Evolutionary conservation across 805 yeast genomes (phyloP), one percentile per base, ranked within the genome.

Genomic region (Ogataea zsoltii): DNA sequence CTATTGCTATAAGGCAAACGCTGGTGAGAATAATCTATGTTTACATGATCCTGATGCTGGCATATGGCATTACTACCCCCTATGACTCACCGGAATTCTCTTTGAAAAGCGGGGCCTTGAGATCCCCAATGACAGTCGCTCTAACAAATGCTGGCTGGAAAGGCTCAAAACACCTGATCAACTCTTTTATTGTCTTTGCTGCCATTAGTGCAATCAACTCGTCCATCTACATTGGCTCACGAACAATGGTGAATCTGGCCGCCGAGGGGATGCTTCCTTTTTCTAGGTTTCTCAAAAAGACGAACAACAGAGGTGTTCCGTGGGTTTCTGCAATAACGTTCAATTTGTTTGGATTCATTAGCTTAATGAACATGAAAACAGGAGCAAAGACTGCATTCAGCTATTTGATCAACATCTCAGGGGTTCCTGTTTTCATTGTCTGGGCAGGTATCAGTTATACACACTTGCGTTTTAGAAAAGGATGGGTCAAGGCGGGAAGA

Each of bases 171-270:
- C 76, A 83, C 56, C 69, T 82, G 49, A 68, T 81, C 53, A 80
- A 81, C 51, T 82, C 88, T 0, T 75, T 85, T 56, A 76, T 85
- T 50, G 65, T 83, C 47, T 58, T 82, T n/a, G 82, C 85, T 2
- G 79, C 87, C 57, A 61, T 85, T 31, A 79, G 85, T 25, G 86
- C 90, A 4, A 78, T 83, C 56, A 85, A 84, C 65, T 74, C 85
- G 36, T 78, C 84, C 32, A 79, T 83, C 43, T 85, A 79, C 61
- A 74, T 83, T 61, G 87, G 86, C 11, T 79, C 88, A 2, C 71
- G 91, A 61, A 76, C 88, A 0, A 68, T 85, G 11, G 77, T 83
- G 48, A 79, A 77, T 42, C 74, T 84, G 71, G 81, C 89, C 4
- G 68, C 74, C 47, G 80, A 76, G 44, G 80, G 82, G 1, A 88